Conservation (phyloP, 441 rosid species). For the Pelargonium australe region DNA sequence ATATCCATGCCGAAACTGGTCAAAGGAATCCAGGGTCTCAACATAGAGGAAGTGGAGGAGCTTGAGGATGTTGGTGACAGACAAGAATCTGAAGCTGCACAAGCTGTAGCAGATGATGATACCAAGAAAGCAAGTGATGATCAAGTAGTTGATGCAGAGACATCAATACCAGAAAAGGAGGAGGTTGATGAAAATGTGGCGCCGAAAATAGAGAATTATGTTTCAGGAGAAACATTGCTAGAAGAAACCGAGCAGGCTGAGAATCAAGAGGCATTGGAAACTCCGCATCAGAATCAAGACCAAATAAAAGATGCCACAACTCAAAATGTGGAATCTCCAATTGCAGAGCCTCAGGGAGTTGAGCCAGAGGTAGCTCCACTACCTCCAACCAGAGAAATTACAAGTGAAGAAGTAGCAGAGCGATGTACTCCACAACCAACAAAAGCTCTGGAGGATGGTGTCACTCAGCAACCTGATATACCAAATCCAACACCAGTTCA, state of each 20-base stretch:
- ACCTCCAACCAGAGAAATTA: constrained; percentile 15
- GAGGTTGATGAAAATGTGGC: not conserved
- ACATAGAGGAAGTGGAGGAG: constrained; percentile 48
- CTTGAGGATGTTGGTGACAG: constrained; percentile 14
- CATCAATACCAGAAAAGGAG: not conserved
- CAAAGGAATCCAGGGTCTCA: constrained; percentile 42
- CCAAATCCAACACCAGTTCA: constrained; percentile 9
- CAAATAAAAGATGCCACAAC: not conserved
- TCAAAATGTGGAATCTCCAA: too few relatives aligned
- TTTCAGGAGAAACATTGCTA: not conserved
- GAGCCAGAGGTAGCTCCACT: not conserved
- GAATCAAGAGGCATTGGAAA: not conserved
- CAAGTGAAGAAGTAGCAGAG: constrained; percentile 12
- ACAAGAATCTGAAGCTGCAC: constrained; percentile 13
- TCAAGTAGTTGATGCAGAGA: not conserved
- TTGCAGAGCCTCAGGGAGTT: too few relatives aligned
- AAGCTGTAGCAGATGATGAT: not conserved
- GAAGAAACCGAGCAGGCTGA: constrained; percentile 6
- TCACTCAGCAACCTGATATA: constrained; percentile 11
- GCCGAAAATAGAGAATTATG: not conserved
- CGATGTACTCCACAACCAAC: constrained; percentile 9
- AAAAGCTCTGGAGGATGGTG: constrained; percentile 14
- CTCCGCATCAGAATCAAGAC: not conserved
- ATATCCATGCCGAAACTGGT: constrained; percentile 58
- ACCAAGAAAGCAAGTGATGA: not conserved